Conservation (phyloP, 2,329 filamentous ascomycete species). For the Aspergillus puulaauensis region DNA sequence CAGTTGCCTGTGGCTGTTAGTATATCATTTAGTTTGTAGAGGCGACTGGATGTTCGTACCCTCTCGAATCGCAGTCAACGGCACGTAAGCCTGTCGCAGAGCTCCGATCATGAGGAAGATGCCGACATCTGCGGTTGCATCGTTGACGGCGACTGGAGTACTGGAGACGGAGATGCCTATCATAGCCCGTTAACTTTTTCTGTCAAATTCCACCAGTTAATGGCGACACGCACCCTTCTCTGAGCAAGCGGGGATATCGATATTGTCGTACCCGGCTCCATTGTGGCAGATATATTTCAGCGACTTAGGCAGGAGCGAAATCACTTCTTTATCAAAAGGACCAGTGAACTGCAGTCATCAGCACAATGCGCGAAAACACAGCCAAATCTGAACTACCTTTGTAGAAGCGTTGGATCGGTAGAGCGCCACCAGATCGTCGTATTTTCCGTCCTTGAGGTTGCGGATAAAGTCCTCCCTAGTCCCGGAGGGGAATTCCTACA, state of each 20-base stretch:
- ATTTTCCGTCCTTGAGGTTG: slow-evolving; percentile 55
- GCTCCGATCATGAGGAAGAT: slow-evolving; percentile 51
- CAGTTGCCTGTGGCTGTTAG: slow-evolving; percentile 33
- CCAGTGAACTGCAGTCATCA: slow-evolving; percentile 37
- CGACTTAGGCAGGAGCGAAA: slow-evolving; percentile 45
- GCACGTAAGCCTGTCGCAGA: slow-evolving; percentile 44
- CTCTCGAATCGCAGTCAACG: slow-evolving; percentile 40
- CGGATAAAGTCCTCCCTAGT: slow-evolving; percentile 56
- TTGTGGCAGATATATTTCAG: slow-evolving; percentile 55
- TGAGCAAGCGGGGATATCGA: slow-evolving; percentile 56
- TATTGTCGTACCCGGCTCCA: slow-evolving; percentile 62
- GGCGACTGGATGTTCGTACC: slow-evolving; percentile 25
- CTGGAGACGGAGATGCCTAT: slow-evolving; percentile 44
- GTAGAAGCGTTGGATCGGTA: slow-evolving; percentile 61
- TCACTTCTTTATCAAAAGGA: slow-evolving; percentile 50
- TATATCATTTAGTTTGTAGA: not conserved
- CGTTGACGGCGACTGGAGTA: slow-evolving; percentile 47
- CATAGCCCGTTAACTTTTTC: not conserved
- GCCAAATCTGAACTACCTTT: slow-evolving; percentile 29
- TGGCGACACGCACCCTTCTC: slow-evolving; percentile 31
- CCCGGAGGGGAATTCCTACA: slow-evolving; percentile 54
- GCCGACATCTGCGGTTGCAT: slow-evolving; percentile 48
- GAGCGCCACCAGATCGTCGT: slow-evolving; percentile 55
- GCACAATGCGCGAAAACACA: not conserved
- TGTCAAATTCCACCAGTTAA: no score